Evolutionary conservation across 371 early-diverging fungal species (phyloP).

Genomic region (Circinella minor): DNA sequence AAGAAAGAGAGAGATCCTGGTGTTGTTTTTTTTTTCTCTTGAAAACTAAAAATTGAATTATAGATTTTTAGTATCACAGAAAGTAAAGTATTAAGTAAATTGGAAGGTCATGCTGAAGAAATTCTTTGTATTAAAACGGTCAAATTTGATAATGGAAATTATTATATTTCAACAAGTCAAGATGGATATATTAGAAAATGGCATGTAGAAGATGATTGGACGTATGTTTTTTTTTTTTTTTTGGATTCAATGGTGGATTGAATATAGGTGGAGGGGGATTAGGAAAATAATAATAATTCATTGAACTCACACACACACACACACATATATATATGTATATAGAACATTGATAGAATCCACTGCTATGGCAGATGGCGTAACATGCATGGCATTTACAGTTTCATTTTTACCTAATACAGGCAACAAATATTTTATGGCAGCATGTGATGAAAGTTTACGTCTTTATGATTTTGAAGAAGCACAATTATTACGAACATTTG

Average conservation of each 20-base stretch:
- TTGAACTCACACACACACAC: neutral
- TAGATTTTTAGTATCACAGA: constrained; percentile 77
- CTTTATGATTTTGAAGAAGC: constrained; percentile 89
- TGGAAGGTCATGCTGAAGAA: constrained; percentile 89
- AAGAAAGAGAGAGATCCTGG: neutral
- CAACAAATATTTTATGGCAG: constrained; percentile 88
- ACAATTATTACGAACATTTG: constrained; percentile 79
- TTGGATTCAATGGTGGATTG: neutral
- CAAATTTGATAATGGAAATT: constrained; percentile 74
- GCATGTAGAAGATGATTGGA: constrained; percentile 82
- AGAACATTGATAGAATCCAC: constrained; percentile 60
- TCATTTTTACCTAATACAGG: constrained; percentile 91
- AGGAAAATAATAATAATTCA: too few species aligned
- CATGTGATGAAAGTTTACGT: constrained; percentile 83
- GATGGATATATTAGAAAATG: constrained; percentile 92
- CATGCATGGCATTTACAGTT: constrained; percentile 94
- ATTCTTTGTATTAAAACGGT: constrained; percentile 81
- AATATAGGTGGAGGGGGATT: too few species aligned
- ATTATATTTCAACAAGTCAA: constrained; percentile 86
- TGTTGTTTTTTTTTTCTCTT: too few species aligned
- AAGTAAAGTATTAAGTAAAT: constrained; percentile 67
- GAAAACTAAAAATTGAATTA: too few species aligned
- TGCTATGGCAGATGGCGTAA: constrained; percentile 80
- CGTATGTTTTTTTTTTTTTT: constrained; percentile 27
- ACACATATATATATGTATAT: neutral